Evolutionary conservation across 768 basidiomycete genomes (phyloP), one percentile per base, ranked within the genome.

Genomic region (Boletus speciosus): DNA sequence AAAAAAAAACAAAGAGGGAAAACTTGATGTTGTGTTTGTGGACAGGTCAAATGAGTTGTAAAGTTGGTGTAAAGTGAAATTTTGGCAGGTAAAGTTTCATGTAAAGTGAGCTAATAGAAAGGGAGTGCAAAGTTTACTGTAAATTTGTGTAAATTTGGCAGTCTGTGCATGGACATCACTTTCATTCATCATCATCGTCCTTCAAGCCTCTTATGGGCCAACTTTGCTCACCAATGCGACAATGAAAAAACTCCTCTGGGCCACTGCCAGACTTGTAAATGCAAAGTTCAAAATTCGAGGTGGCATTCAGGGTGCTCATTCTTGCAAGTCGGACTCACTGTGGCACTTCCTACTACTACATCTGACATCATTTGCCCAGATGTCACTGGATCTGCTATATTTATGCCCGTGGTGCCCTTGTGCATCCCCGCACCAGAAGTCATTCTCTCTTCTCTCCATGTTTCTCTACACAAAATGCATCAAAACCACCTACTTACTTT

Each of bases 391-490:
- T 58, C 65, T 19, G 59, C 59, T 2, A 25, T 66, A 0, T 56
- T 59, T 1, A 23, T 92, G 5, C 89, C 90, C 21, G 80, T 92
- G 16, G 75, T 90, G 11, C 84, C 83, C 3, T 70, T 93, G 59
- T 75, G 80, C 38, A 76, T 93, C 14, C 90, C 90, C 2, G 84
- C 86, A 2, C 82, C 86, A 0, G 77, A 80, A 2, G 81, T 87
- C 0, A 0, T 91, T 90, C 71, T 71, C 81, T 9, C 69, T 82
- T 34, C 74, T 93, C 10, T 82, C 83, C 59, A 68, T 74, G 0
- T 90, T 80, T 74, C 74, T 93, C 59, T 90, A 93, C 73, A 80
- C 79, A 25, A 83, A 86, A 64, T 78, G 81, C 57, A 73, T 84
- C 25, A 19, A 19, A 73, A 74, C 47, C 58, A 70, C 19, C 78